Evolutionary conservation across 2,329 filamentous ascomycete species (phyloP), one percentile per base, ranked within the genome.

Genomic region (Neonectria neomacrospora): DNA sequence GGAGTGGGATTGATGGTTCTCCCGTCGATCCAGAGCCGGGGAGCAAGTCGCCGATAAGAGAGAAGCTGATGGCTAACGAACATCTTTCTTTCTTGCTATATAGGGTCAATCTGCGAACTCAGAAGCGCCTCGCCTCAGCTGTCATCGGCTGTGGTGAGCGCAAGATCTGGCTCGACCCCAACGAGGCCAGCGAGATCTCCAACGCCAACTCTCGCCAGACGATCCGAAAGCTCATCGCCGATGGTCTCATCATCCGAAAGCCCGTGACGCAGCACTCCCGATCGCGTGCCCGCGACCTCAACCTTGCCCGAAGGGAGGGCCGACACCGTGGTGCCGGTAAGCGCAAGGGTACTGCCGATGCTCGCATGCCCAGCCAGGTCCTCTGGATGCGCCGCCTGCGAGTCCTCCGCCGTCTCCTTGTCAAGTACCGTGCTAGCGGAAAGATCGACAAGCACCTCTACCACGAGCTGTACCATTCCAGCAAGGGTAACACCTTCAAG

Each of bases 401-500:
- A 86, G 95, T 99, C 82, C 94, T 99, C 86, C 95, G 96, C 82
- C 96, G 96, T 83, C 92, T 99, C 69, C 89, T 99, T 76, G 96
- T 97, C 88, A 98, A 98, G 90, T 99, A 99, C 90, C 96, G 96
- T 85, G 95, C 95, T 84, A 92, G 92, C 80, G 96, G 96, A 85
- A 99, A 99, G 92, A 99, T 99, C 83, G 96, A 99, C 88, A 99
- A 99, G 91, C 96, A 99, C 90, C 94, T 99, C 70, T 99, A 99
- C 91, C 96, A 99, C 90, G 94, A 98, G 88, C 93, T 99, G 76
- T 99, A 99, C 90, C 96, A 97, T 86, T 88, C 97, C 82, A 96
- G 92, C 91, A 99, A 99, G 94, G 96, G 96, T 96, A 99, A 99
- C 91, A 95, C 96, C 83, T 99, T 99, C 92, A 99, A 99, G 94